Percentiles rank a stretch among this genome's conserved stretches.
Conservation (phyloP, 2,329 filamentous ascomycete species). For the Fusarium temperatum region DNA sequence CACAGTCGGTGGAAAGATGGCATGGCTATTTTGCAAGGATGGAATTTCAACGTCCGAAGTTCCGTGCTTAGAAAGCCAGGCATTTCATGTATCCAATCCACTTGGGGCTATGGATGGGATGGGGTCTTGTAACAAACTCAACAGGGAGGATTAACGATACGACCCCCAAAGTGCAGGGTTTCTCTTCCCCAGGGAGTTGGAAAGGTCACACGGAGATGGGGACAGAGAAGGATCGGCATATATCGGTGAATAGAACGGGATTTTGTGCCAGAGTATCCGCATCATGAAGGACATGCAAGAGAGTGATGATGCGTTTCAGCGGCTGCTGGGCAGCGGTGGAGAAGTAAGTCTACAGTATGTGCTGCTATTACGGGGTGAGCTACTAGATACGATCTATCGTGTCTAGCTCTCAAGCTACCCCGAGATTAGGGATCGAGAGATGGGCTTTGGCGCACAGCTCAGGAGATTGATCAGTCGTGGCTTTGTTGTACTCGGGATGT, state of each 20-base stretch:
- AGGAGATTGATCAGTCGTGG: constrained; percentile 3
- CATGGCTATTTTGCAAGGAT: neutral
- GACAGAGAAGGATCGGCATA: constrained; percentile 9
- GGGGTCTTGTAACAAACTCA: constrained; percentile 12
- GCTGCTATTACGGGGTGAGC: neutral
- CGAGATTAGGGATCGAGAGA: constrained; percentile 12
- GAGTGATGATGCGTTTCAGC: constrained; percentile 1
- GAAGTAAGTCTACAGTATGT: neutral
- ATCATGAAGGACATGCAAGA: constrained; percentile 1
- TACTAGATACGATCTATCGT: neutral
- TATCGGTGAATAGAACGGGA: constrained; percentile 17
- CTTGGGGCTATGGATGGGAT: constrained; percentile 1
- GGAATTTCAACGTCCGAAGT: neutral
- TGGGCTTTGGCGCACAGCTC: constrained; percentile 9
- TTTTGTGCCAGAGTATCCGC: neutral
- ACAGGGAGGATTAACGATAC: neutral
- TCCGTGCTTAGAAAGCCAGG: neutral
- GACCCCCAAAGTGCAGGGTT: constrained; percentile 16
- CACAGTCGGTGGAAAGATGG: neutral
- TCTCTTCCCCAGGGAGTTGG: constrained; percentile 4
- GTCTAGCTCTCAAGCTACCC: neutral
- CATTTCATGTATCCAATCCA: constrained; percentile 3
- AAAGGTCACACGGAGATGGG: neutral
- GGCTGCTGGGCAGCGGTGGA: neutral
- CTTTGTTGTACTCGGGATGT: constrained; percentile 14